Conservation (phyloP, 169 alveolate genomes). For the Plasmodium blacklocki region DNA sequence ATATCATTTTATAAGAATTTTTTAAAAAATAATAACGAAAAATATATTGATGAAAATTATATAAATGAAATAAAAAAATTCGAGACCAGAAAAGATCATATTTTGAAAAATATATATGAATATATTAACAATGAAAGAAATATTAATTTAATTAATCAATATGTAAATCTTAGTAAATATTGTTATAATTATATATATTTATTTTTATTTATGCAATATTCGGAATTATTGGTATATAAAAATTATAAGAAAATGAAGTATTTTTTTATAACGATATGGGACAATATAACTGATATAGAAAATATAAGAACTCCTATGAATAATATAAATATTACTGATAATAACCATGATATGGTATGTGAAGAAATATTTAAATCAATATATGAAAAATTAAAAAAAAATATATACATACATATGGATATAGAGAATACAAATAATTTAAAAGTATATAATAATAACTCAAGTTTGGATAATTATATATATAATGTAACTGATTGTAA, state of each 20-base stretch:
- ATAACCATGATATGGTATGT: no score
- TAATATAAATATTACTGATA: background rate
- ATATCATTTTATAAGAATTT: conserved; percentile 17
- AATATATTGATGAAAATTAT: conserved; percentile 40
- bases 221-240: conserved; percentile 37
- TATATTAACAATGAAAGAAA: conserved; percentile 52
- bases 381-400: background rate
- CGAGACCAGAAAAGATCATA: conserved; percentile 51
- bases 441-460: background rate
- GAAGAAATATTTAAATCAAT: no score
- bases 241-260: conserved; percentile 28
- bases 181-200: conserved; percentile 36
- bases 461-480: no score
- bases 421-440: background rate
- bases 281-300: background rate
- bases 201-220: conserved; percentile 54
- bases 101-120: conserved; percentile 58
- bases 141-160: conserved; percentile 20
- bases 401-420: background rate
- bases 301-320: background rate
- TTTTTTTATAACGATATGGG: conserved; percentile 6
- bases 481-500: conserved; percentile 19
- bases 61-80: conserved; percentile 59
- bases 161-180: conserved; percentile 33
- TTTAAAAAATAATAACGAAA: conserved; percentile 25